Base-by-base conservation (phyloP, 306 rosid species). In the Fragaria nilgerrensis region DNA sequence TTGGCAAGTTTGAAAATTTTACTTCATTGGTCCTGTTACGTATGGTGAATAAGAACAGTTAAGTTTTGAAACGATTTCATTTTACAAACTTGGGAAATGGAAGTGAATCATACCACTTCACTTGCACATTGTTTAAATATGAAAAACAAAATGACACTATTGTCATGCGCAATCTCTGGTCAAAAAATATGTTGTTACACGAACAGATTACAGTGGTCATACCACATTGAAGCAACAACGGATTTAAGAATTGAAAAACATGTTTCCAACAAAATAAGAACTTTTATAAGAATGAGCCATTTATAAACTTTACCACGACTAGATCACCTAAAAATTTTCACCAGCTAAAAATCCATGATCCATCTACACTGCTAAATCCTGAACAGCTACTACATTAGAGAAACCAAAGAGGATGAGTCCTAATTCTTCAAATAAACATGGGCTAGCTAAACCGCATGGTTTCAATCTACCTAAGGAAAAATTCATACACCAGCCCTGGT, bases 401-500 rank as follows among this genome's bases (percentile, higher is more conserved):
- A 19, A 66, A 20, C 25, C 47, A n/a, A 53, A 20, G 13, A 47
- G 50, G 45, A 52, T 27, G 70, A 13, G n/a, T 52, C 80, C 83
- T 79, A 68, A 5, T 52, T 75, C 80, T 70, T 62, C 73, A 27
- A 72, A 76, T 16, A 55, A 74, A 29, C 48, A 49, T 50, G 75
- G 76, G 72, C 61, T n/a, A 41, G 73, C 75, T 53, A 80, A 78
- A 75, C 72, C 29, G 70, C 77, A 72, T 65, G 23, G 68, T 39
- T 65, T 44, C 23, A 69, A 64, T 80, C 80, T 80, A 77, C 69
- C 56, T 45, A 75, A 48, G 72, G 75, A 34, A 65, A 12, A 29
- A 19, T 67, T 29, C 50, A 59, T 9, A 72, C 77, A 44, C 70
- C 1, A 50, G 70, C 70, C 48, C 70, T 36, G 70, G 47, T 66